phyloP scores from a whole-genome alignment of 192 early-diverging fungal genomes.

The Backusella sp. region DNA sequence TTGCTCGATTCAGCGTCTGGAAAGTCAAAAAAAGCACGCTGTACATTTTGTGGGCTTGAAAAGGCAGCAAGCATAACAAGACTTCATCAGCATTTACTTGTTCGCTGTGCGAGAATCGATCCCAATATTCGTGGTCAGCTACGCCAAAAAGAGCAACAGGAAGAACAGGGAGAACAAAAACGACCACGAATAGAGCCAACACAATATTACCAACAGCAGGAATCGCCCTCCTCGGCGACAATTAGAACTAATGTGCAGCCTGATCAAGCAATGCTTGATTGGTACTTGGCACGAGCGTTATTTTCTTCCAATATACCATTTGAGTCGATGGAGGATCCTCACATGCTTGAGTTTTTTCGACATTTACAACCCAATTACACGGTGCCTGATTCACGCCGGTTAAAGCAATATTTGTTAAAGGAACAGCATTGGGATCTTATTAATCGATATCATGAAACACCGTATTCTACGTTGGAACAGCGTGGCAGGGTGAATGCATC shows the following conservation, averaged over 20 bases:
- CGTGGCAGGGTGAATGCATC: background rate
- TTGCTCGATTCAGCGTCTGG: background rate
- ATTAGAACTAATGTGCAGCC: background rate
- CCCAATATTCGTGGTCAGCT: conserved; percentile 4
- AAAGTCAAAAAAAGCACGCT: conserved; percentile 12
- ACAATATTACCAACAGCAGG: background rate
- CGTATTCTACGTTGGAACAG: background rate
- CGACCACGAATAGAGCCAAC: background rate
- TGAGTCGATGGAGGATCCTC: conserved; percentile 17
- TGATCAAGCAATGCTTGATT: conserved; percentile 14
- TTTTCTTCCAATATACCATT: conserved; percentile 14
- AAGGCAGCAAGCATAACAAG: conserved; percentile 19
- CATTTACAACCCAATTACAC: conserved; percentile 14
- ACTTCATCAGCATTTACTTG: conserved; percentile 12
- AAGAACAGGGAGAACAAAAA: background rate
- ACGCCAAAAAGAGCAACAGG: conserved; percentile 3
- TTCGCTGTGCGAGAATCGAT: conserved; percentile 3
- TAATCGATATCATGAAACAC: background rate
- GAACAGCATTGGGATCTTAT: conserved; percentile 24
- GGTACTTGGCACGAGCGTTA: conserved; percentile 16
- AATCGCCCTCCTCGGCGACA: background rate
- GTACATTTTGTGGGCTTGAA: conserved; percentile 19
- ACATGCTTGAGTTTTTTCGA: conserved; percentile 3
- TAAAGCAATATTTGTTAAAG: conserved; percentile 22
- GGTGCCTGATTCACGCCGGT: background rate